A percentile compares a stretch with the other conserved stretches of the same genome.
Conservation (phyloP, 2,329 filamentous ascomycete species). For the Fusarium azukiicola region DNA sequence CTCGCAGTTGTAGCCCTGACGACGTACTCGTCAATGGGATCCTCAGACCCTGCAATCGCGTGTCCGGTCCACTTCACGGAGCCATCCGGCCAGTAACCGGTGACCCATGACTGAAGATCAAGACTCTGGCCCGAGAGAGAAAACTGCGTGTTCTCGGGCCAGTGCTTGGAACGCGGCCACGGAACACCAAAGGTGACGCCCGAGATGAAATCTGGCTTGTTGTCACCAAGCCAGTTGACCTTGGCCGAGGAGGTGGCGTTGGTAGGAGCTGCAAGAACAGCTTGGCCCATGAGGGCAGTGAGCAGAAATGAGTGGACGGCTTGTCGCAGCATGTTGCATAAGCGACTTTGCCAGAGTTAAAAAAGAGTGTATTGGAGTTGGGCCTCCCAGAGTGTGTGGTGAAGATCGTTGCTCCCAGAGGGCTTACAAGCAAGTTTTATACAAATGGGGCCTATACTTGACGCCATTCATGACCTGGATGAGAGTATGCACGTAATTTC, state of each 20-base stretch:
- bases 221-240: slow-evolving; percentile 66
- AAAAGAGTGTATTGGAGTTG: slow-evolving; percentile 1
- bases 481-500: slow-evolving; percentile 47
- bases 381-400: background rate
- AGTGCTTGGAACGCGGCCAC: slow-evolving; percentile 66
- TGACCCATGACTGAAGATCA: slow-evolving; percentile 74
- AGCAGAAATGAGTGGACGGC: slow-evolving; percentile 48
- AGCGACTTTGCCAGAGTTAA: slow-evolving; percentile 34
- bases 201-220: slow-evolving; percentile 57
- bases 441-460: slow-evolving; percentile 20
- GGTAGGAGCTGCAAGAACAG: slow-evolving; percentile 35
- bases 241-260: slow-evolving; percentile 49
- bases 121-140: slow-evolving; percentile 50
- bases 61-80: slow-evolving; percentile 82
- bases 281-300: slow-evolving; percentile 35
- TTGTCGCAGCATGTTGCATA: slow-evolving; percentile 42
- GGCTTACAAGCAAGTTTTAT: slow-evolving; percentile 23
- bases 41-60: slow-evolving; percentile 69
- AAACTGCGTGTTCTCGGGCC: slow-evolving; percentile 62
- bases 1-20: slow-evolving; percentile 44
- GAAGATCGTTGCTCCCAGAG: background rate
- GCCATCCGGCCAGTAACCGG: slow-evolving; percentile 79
- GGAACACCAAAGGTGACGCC: slow-evolving; percentile 70
- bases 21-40: slow-evolving; percentile 66
- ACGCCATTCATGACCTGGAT: slow-evolving; percentile 44